These are phyloP conservation scores for Boletus tomentosulus DNA, from an alignment of 768 basidiomycete genomes.

Conservation along the genomic window DNA sequence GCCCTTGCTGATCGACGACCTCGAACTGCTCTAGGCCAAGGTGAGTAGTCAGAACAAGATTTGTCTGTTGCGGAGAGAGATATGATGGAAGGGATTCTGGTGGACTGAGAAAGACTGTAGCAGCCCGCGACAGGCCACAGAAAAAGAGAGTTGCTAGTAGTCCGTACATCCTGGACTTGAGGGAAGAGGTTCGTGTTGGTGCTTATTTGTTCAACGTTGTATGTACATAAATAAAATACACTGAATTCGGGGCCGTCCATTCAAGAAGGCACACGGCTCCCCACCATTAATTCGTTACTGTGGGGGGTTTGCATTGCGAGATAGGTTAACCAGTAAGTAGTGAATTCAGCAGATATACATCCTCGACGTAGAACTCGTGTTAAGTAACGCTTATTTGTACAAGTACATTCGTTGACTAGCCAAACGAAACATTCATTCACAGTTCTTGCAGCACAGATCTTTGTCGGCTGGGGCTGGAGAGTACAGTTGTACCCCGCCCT, in stretches of 20 bases:
- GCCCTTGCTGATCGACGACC: conserved; percentile 35
- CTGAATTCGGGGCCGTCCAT: no score
- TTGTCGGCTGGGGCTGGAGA: conserved; percentile 23
- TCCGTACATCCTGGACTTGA: conserved; percentile 14
- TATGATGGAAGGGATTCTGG: conserved; percentile 33
- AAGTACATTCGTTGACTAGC: background rate
- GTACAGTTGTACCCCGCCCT: conserved; percentile 32
- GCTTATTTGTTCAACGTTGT: conserved; percentile 10
- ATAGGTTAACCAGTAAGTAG: no score
- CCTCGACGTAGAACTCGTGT: no score
- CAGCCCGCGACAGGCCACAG: conserved; percentile 42
- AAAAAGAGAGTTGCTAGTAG: conserved; percentile 26
- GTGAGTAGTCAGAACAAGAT: conserved; percentile 60
- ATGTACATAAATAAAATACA: conserved; percentile 5
- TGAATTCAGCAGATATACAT: no score
- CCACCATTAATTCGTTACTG: no score
- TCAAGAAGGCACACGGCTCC: no score
- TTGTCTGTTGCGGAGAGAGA: conserved; percentile 52
- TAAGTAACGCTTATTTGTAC: background rate
- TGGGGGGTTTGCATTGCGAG: no score
- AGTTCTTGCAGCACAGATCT: background rate
- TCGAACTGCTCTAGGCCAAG: conserved; percentile 69
- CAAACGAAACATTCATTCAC: background rate
- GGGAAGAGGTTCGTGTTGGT: conserved; percentile 9
- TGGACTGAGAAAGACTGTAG: conserved; percentile 60